Base-by-base conservation (phyloP, 1,284 basidiomycete genomes). In the Leccinum griseonigrum region DNA sequence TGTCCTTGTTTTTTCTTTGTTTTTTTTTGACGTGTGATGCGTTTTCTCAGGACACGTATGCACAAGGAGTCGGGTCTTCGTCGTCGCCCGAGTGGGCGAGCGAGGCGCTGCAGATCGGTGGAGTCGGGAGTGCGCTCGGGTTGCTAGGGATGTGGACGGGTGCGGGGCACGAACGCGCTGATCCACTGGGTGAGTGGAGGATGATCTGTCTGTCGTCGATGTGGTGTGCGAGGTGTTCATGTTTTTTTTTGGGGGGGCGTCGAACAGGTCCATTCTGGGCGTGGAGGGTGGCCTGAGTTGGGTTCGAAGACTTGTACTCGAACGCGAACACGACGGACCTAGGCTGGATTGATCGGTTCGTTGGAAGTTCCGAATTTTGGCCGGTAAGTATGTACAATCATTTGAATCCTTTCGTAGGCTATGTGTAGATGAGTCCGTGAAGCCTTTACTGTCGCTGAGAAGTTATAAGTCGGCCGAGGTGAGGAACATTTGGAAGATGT, bases 141-240 rank as follows among this genome's bases (percentile, higher is more conserved):
- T 67, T 85, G 3, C 70, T 86, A 0, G 85, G 84, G n/a, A 72
- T 83, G 71, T 87, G 85, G 85, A 86, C 85, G 0, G 83, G 84
- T 7, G 82, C 82, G 3, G 69, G 71, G 11, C 85, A 87, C 63
- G 77, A 79, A 51, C 68, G 72, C 4, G 74, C 72, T 3, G 83
- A 84, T 67, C 78, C 79, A 2, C 67, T 82, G 5, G 83, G 84
- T 85, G 59, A 68, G 79, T 66, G 14, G 43, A n/a, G 13, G n/a
- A 46, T 13, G 9, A 18, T 43, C 40, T 18, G 40, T 36, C 36
- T 16, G n/a, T 53, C 3, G 4, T 7, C 46, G 22, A 31, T 46
- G 31, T 56, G 7, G 28, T 52, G 28, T 14, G 9, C 16, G 13
- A 26, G 50, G 13, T 36, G 22, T n/a, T 32, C 16, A n/a, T 9